Evolutionary conservation across 2,329 filamentous ascomycete genomes (phyloP).

Genomic region (Paraconiothyrium brasiliense): DNA sequence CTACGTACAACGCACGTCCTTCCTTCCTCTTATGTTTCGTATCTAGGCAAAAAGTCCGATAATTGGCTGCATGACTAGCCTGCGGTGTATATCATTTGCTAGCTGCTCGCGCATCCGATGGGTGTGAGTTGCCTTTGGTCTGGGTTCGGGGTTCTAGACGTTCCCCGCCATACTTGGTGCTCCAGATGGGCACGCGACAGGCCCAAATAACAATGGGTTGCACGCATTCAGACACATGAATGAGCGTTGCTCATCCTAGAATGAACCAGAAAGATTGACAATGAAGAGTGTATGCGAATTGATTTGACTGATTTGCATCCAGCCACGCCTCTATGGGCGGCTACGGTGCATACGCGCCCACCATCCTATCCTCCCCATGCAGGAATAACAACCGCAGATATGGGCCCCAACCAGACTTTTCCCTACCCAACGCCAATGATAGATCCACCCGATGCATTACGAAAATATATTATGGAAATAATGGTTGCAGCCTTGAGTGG

Average conservation of each 20-base stretch:
- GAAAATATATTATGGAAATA: background rate
- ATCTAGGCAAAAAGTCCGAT: conserved; percentile 29
- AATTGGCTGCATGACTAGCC: conserved; percentile 19
- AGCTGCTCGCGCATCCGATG: conserved; percentile 1
- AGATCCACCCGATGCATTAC: conserved; percentile 1
- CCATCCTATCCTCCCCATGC: background rate
- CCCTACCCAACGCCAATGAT: conserved; percentile 6
- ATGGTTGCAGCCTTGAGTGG: background rate
- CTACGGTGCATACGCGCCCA: conserved; percentile 10
- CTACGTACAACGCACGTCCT: conserved; percentile 1
- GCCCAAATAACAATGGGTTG: background rate
- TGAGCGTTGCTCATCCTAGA: background rate
- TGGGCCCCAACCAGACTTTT: background rate
- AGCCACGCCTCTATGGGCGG: conserved; percentile 3
- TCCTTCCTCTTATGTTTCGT: conserved; percentile 22
- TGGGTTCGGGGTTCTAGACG: conserved; percentile 4
- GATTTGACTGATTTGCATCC: background rate
- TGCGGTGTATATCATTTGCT: conserved; percentile 15
- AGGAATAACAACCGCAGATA: background rate
- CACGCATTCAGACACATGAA: background rate
- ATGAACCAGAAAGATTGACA: too few relatives aligned
- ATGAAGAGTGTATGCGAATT: background rate
- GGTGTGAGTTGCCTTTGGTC: background rate
- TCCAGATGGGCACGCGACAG: background rate
- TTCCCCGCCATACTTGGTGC: background rate